Conservation (phyloP, 1,139 yeast genomes). For the Candida dubliniensis region DNA sequence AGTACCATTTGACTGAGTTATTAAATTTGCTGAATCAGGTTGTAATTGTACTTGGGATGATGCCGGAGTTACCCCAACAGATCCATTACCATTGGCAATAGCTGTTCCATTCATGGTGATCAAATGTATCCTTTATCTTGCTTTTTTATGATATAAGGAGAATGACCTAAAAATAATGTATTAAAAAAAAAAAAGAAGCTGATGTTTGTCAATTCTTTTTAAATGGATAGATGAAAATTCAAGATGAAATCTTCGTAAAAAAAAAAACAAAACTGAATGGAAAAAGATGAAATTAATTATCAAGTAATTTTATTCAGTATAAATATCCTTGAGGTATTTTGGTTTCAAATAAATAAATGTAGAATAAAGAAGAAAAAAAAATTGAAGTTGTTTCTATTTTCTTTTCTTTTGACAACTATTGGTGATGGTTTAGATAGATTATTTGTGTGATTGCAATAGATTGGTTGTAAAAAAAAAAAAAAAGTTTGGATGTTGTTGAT, state of each 20-base stretch:
- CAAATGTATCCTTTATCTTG: not conserved
- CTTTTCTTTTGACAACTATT: not conserved
- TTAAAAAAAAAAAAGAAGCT: no score
- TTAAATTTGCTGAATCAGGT: slow-evolving; percentile 1
- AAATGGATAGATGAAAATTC: no score
- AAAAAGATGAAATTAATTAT: no score
- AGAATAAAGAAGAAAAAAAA: not conserved
- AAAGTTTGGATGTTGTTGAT: not conserved
- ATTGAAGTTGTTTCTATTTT: not conserved
- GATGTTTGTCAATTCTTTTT: no score
- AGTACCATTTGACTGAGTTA: slow-evolving; percentile 7
- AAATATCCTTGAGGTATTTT: no score
- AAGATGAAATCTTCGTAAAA: not conserved
- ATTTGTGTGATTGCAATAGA: slow-evolving; percentile 2
- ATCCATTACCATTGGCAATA: slow-evolving; percentile 11
- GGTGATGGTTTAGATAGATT: slow-evolving; percentile 3
- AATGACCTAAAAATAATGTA: no score
- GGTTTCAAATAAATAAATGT: no score
- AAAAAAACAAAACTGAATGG: not conserved
- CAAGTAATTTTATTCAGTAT: no score
- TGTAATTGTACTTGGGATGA: not conserved
- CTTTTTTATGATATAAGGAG: no score
- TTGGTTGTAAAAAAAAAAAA: slow-evolving; percentile 10
- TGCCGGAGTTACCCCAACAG: not conserved
- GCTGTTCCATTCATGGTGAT: slow-evolving; percentile 15